These are phyloP conservation scores for Cryptosporidium andersoni DNA, from an alignment of 169 alveolate genomes.

Conservation along the genomic window DNA sequence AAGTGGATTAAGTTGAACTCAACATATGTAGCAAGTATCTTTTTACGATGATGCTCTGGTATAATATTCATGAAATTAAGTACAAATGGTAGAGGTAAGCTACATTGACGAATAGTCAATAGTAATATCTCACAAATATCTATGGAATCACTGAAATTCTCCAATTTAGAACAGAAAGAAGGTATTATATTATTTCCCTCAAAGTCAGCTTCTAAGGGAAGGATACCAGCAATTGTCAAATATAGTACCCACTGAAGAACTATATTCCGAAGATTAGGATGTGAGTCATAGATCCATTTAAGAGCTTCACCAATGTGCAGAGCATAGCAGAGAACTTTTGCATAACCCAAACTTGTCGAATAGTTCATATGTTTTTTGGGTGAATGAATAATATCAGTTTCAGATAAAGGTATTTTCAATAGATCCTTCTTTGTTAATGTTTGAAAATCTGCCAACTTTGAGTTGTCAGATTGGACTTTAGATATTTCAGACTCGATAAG, in stretches of 20 bases:
- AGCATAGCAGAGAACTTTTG: conserved; percentile 55
- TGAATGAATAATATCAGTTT: no score
- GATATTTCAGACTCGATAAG: no score
- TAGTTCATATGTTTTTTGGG: not conserved
- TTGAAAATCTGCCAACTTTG: no score
- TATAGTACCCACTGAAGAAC: conserved; percentile 59
- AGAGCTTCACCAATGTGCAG: conserved; percentile 60
- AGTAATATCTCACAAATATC: conserved; percentile 22
- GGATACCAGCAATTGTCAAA: conserved; percentile 43
- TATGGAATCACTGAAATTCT: conserved; percentile 4
- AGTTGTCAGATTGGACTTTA: no score
- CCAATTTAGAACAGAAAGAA: conserved; percentile 24
- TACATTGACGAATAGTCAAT: conserved; percentile 10
- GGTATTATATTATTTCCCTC: not conserved
- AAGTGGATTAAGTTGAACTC: conserved; percentile 50
- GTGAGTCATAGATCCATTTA: conserved; percentile 37
- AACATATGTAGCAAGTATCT: conserved; percentile 32
- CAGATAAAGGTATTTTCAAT: no score
- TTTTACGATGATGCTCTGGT: conserved; percentile 23
- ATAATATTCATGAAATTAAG: conserved; percentile 25
- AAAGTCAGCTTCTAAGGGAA: conserved; percentile 10
- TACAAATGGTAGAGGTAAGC: conserved; percentile 48
- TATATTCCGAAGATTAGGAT: conserved; percentile 17
- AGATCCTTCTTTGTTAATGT: no score
- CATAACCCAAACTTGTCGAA: conserved; percentile 23